Evolutionary conservation across 257 asterid species (phyloP).

Genomic region (Nemophila menziesii): DNA sequence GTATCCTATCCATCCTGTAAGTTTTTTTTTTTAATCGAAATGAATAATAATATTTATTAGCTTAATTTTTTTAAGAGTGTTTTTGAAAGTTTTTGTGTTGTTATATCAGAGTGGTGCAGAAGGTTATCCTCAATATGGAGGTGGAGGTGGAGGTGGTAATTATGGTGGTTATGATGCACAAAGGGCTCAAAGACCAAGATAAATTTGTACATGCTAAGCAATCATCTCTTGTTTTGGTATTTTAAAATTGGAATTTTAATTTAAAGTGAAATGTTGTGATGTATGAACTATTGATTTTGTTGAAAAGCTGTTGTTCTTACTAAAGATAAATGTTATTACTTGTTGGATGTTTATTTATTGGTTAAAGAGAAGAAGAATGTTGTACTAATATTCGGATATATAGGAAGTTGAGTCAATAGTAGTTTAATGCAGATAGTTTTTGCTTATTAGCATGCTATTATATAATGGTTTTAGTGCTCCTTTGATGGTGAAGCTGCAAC

Average conservation of each 20-base stretch:
- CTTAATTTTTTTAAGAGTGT: background rate
- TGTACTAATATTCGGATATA: background rate
- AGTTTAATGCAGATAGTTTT: background rate
- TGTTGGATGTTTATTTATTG: background rate
- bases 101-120: constrained; percentile 62
- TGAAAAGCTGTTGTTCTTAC: background rate
- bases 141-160: constrained; percentile 60
- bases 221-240: constrained; percentile 23
- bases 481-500: constrained; percentile 2
- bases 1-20: constrained; percentile 54
- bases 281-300: background rate
- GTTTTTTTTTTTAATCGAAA: constrained; percentile 10
- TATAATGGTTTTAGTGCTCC: too few relatives aligned
- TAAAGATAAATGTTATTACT: background rate
- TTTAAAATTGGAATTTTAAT: constrained; percentile 13
- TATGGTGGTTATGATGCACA: constrained; percentile 65
- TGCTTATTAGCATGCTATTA: background rate
- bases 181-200: constrained; percentile 70
- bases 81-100: constrained; percentile 13
- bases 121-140: constrained; percentile 72
- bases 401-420: background rate
- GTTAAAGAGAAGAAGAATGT: background rate
- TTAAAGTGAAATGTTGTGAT: constrained; percentile 7
- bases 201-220: constrained; percentile 20
- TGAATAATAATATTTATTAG: constrained; percentile 1